Evolutionary conservation across 2,329 filamentous ascomycete genomes (phyloP).

Genomic region (Sarocladium kiliense): DNA sequence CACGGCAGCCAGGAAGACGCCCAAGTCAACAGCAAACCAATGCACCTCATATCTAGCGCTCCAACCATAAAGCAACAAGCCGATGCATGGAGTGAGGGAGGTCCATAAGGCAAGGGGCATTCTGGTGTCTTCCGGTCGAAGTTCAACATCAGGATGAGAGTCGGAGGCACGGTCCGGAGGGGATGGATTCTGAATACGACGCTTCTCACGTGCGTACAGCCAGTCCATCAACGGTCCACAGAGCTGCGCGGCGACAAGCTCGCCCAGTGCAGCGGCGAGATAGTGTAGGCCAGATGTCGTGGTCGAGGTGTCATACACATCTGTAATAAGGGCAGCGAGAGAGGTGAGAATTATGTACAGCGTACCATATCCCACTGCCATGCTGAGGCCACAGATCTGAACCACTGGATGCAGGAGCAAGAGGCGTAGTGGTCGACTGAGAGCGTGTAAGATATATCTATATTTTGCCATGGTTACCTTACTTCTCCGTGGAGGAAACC

Average conservation of each 20-base stretch:
- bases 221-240: conserved; percentile 37
- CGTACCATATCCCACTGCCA: conserved; percentile 55
- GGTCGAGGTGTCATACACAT: conserved; percentile 47
- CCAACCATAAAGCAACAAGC: conserved; percentile 40
- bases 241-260: conserved; percentile 49
- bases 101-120: conserved; percentile 26
- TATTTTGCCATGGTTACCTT: no score
- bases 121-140: conserved; percentile 10
- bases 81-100: conserved; percentile 34
- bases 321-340: conserved; percentile 53
- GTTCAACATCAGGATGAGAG: conserved; percentile 15
- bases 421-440: conserved; percentile 51
- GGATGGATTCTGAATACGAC: no score
- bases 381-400: conserved; percentile 48
- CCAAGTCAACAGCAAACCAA: conserved; percentile 34
- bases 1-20: conserved; percentile 26
- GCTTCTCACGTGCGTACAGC: conserved; percentile 19
- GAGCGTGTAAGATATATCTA: conserved; percentile 23
- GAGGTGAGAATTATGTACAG: conserved; percentile 61
- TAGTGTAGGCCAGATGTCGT: conserved; percentile 61
- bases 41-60: conserved; percentile 27
- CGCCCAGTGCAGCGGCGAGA: conserved; percentile 57
- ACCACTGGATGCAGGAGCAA: conserved; percentile 56
- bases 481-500: no score
- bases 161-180: background rate